These are phyloP conservation scores for Sporothrix protearum DNA, from an alignment of 2,329 filamentous ascomycete genomes.

Conservation along the genomic window DNA sequence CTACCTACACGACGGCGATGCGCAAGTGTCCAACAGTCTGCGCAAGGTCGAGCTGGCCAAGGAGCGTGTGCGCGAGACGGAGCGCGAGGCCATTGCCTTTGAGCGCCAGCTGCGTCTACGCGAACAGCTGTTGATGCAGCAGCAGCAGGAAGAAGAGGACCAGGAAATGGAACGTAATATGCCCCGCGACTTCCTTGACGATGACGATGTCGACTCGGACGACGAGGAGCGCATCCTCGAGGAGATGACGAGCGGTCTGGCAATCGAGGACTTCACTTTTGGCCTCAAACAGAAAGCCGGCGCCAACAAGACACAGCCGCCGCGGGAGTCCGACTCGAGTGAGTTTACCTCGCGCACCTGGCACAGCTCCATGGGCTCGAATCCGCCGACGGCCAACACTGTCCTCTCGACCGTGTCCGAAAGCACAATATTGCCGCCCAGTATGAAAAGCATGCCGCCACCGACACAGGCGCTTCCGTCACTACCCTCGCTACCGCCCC, in stretches of 20 bases:
- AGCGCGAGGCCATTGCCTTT: constrained; percentile 63
- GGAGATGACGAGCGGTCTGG: constrained; percentile 80
- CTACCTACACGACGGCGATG: constrained; percentile 39
- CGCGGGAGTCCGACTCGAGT: constrained; percentile 79
- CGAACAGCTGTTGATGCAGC: constrained; percentile 38
- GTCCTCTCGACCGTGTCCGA: constrained; percentile 72
- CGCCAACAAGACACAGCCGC: constrained; percentile 57
- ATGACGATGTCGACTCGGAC: constrained; percentile 55
- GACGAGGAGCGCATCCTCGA: constrained; percentile 78
- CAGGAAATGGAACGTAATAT: constrained; percentile 39
- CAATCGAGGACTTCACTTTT: constrained; percentile 78
- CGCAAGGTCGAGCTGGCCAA: constrained; percentile 71
- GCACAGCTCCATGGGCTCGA: constrained; percentile 74
- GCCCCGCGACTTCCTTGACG: constrained; percentile 55
- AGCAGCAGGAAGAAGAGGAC: constrained; percentile 44
- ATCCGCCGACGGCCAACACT: constrained; percentile 61
- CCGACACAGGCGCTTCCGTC: constrained; percentile 49
- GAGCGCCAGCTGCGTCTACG: constrained; percentile 55
- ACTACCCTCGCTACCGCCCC: constrained; percentile 45
- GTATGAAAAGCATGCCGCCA: constrained; percentile 41
- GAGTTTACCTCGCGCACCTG: constrained; percentile 72
- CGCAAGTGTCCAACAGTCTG: constrained; percentile 54
- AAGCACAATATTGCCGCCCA: constrained; percentile 33
- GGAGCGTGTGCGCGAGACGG: constrained; percentile 69
- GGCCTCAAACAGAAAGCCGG: constrained; percentile 56